These are phyloP conservation scores for Penicillium aurantiogriseum DNA, from an alignment of 2,329 filamentous ascomycete species.

Conservation along the genomic window DNA sequence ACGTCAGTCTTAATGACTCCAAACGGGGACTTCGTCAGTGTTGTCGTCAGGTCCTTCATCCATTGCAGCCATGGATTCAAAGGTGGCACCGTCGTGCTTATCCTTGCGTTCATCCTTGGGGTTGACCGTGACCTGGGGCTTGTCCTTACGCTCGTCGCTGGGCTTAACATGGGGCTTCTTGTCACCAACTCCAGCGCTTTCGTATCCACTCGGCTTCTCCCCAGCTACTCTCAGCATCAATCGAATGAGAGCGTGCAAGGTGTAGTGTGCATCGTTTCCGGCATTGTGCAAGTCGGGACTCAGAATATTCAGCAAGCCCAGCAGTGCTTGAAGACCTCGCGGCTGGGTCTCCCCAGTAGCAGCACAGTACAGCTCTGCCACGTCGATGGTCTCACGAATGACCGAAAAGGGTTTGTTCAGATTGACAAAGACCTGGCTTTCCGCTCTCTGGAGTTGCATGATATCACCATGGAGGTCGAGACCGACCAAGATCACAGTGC, in stretches of 20 bases:
- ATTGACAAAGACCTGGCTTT: conserved; percentile 52
- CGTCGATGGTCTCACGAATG: conserved; percentile 69
- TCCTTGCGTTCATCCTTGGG: neutral
- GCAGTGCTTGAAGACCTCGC: conserved; percentile 59
- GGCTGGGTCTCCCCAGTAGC: conserved; percentile 55
- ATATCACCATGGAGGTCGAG: conserved; percentile 71
- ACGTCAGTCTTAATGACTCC: neutral
- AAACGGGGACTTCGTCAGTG: neutral
- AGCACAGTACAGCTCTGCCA: conserved; percentile 66
- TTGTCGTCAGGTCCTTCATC: neutral
- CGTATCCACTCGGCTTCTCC: neutral
- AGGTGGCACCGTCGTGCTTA: neutral
- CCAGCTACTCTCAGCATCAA: conserved; percentile 38
- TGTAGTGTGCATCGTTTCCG: conserved; percentile 81
- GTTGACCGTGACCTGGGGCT: neutral
- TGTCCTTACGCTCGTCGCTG: neutral
- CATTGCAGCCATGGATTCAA: neutral
- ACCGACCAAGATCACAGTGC: conserved; percentile 73
- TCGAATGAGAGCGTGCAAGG: conserved; percentile 69
- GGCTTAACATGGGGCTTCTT: neutral
- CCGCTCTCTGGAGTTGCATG: conserved; percentile 63
- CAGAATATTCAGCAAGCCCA: conserved; percentile 62
- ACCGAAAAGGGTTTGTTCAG: conserved; percentile 30
- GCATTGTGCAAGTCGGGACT: conserved; percentile 76
- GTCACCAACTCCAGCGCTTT: neutral